phyloP scores from a whole-genome alignment of 768 basidiomycete species.

The Serendipita sp. region DNA sequence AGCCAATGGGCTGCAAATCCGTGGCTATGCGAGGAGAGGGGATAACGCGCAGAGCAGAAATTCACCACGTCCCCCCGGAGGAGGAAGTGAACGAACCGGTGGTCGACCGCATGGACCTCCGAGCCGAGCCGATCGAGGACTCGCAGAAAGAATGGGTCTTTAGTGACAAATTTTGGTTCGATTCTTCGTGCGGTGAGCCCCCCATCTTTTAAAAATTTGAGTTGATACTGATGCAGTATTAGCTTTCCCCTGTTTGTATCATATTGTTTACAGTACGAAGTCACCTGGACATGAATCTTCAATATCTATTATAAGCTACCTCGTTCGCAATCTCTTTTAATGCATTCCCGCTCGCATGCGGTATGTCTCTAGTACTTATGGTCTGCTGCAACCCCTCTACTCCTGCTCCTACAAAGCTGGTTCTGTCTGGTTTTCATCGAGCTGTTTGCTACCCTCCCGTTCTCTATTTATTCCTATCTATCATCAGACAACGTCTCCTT shows the following conservation, averaged over 20 bases:
- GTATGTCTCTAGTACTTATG: not conserved
- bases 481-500: not conserved
- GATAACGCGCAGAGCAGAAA: not conserved
- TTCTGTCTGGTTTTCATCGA: not conserved
- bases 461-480: not conserved
- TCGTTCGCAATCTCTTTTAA: not conserved
- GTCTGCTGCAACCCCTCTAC: not conserved
- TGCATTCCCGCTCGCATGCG: not conserved
- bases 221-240: not conserved
- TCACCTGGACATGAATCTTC: not conserved
- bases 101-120: constrained; percentile 20
- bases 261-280: not conserved
- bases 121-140: constrained; percentile 35
- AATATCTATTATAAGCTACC: not conserved
- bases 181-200: not conserved
- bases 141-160: constrained; percentile 72
- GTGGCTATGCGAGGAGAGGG: not conserved
- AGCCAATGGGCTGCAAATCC: not conserved
- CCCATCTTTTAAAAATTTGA: not conserved
- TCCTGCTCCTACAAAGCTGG: not conserved
- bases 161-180: constrained; percentile 20
- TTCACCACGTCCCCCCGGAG: constrained; percentile 16
- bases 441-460: not conserved
- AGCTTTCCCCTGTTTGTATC: not conserved
- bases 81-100: constrained; percentile 22